Conservation (phyloP, 257 asterid species). For the Solanum lycopersicoides region DNA sequence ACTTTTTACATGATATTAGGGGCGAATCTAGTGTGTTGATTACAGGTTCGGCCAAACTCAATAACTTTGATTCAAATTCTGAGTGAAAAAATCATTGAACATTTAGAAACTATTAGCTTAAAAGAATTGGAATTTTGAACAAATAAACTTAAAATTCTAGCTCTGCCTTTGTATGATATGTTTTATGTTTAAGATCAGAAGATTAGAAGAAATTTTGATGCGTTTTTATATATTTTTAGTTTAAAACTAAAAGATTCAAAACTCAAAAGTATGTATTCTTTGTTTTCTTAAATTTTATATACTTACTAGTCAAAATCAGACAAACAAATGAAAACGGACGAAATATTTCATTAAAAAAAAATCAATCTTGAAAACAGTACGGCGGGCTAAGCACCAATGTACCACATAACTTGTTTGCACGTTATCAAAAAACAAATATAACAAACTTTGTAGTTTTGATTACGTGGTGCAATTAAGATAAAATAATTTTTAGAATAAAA, state of each 20-base stretch:
- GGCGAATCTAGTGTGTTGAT: too few species aligned
- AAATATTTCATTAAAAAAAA: neutral
- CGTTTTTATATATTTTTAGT: neutral
- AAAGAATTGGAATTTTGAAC: too few species aligned
- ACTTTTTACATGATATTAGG: too few species aligned
- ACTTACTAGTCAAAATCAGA: fast-evolving
- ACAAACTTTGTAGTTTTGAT: neutral
- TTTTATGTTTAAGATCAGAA: neutral
- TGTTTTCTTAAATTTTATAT: neutral
- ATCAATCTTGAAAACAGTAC: neutral
- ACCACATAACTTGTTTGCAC: slow-evolving; percentile 1
- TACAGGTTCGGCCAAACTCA: too few species aligned
- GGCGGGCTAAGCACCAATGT: neutral
- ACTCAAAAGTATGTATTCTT: neutral
- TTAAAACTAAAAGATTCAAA: neutral
- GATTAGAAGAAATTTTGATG: neutral
- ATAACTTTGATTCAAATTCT: too few species aligned
- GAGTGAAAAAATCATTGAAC: too few species aligned
- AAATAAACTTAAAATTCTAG: too few species aligned
- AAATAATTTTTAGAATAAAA: neutral
- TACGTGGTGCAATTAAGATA: neutral
- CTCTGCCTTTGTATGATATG: fast-evolving
- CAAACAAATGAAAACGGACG: neutral
- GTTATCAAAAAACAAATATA: neutral
- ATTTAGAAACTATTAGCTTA: neutral